Base-by-base conservation (phyloP, 2,329 filamentous ascomycete species). In the Beauveria pseudobassiana region DNA sequence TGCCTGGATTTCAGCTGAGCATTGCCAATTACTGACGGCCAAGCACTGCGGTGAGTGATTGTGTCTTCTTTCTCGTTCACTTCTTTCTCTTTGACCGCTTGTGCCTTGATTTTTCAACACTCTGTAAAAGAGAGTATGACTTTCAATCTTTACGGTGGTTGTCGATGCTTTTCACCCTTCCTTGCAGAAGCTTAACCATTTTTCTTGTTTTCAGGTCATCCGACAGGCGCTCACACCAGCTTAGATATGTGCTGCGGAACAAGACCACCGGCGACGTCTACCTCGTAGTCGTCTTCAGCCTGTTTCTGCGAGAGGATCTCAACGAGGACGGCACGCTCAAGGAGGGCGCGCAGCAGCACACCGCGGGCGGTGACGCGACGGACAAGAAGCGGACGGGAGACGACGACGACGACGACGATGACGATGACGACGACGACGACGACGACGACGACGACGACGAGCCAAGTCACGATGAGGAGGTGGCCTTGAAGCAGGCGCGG, bases 161-260 rank as follows among this genome's bases (percentile, higher is more conserved):
- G 2, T 62, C 61, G 26, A n/a, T 59, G 57, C 59, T 62, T 59
- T 57, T 34, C 5, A 34, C 30, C 46, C 63, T 70, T 67, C 58
- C 50, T 53, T 59, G 63, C 53, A 42, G 1, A 58, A 57, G 63
- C 45, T 66, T 63, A 62, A 60, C 62, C 61, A 62, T 56, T 64
- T 52, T 63, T 64, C 63, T 20, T 12, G 42, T 20, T 51, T 63
- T 28, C 43, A 62, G 62, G 57, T 49, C 62, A 71, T 67, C 70
- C 54, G 68, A 69, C 69, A 82, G 84, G 72, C 90, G 89, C 80
- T 88, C 90, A 79, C 90, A 96, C 77, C 82, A 87, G 67, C 84
- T 96, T 77, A 93, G 93, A 82, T 97, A 98, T 76, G 91, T 96
- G 63, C 82, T 98, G 70, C 93, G 93, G 71, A 90, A 97, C 74